Evolutionary conservation across 2,329 filamentous ascomycete genomes (phyloP).

Genomic region (Phialocephala sp.): DNA sequence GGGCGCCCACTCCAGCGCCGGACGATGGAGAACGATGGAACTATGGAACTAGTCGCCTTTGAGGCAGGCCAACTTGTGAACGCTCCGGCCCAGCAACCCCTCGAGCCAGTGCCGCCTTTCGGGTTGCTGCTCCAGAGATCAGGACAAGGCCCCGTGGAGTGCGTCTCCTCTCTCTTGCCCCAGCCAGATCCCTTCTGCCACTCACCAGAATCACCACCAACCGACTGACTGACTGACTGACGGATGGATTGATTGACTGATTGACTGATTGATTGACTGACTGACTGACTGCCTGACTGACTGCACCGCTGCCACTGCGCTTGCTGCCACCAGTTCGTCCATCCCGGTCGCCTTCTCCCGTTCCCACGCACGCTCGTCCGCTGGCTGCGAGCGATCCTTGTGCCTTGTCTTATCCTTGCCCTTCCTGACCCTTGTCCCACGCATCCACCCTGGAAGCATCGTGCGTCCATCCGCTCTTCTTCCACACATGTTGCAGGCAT

Average conservation of each 20-base stretch:
- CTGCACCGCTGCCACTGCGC: not conserved
- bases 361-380: constrained; percentile 7
- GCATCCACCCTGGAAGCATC: constrained; percentile 9
- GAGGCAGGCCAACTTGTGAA: not conserved
- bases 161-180: too few species aligned
- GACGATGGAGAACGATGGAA: too few species aligned
- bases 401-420: not conserved
- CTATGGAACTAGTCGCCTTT: not conserved
- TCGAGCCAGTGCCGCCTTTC: too few species aligned
- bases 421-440: constrained; percentile 1
- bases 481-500: constrained; percentile 6
- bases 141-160: not conserved
- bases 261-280: too few species aligned
- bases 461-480: constrained; percentile 8
- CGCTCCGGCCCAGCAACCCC: too few species aligned
- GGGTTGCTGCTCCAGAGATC: too few species aligned
- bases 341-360: constrained; percentile 16
- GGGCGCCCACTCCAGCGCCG: too few species aligned
- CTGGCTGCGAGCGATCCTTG: not conserved
- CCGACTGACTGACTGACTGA: too few species aligned
- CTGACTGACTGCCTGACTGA: not conserved
- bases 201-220: too few species aligned
- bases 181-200: too few species aligned
- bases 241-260: too few species aligned
- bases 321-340: constrained; percentile 15